Conservation (phyloP, 148 eudicot genomes). For the Diospyros kaki region DNA sequence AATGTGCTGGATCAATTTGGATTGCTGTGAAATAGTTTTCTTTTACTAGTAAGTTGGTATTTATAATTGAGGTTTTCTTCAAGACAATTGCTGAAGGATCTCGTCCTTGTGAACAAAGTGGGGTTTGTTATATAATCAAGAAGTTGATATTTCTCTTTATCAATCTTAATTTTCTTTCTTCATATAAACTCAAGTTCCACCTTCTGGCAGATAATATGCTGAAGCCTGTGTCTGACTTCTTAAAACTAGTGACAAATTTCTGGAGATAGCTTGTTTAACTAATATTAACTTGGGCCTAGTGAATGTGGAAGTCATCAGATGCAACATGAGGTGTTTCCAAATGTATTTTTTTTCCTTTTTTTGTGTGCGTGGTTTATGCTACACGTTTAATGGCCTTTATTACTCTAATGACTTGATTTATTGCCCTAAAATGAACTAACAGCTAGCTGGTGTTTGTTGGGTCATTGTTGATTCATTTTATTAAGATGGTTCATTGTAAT, state of each 20-base stretch:
- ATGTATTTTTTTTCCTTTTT: neutral
- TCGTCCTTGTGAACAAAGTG: neutral
- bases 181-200: neutral
- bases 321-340: neutral
- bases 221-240: neutral
- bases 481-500: neutral
- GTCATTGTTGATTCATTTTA: neutral
- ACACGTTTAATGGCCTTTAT: neutral
- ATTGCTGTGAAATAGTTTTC: neutral
- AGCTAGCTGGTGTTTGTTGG: neutral
- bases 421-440: neutral
- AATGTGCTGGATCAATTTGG: conserved; percentile 1
- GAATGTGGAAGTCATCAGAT: neutral
- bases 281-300: neutral
- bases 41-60: neutral
- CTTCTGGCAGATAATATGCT: neutral
- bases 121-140: neutral
- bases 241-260: neutral
- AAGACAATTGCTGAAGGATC: neutral
- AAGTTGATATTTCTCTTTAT: neutral
- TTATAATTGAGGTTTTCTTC: neutral
- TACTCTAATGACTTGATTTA: neutral
- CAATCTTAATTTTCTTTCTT: neutral
- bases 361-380: neutral
- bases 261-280: neutral